Base-by-base conservation (phyloP, 192 early-diverging fungal species). In the Lobulomyces angularis region DNA sequence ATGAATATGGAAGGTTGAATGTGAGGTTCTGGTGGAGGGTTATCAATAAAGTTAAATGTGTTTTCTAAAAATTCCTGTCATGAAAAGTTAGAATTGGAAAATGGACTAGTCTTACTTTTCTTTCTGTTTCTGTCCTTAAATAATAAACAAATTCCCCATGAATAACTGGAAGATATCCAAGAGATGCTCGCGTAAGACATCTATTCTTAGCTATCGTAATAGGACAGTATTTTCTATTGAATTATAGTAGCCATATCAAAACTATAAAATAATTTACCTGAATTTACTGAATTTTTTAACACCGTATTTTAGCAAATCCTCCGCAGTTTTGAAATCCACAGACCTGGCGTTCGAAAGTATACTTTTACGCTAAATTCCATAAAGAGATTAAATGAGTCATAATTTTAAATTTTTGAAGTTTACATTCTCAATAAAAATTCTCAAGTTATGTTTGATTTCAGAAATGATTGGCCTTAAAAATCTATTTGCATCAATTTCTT, bases 61-160 rank as follows among this genome's bases (percentile, higher is more conserved):
- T 64, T 63, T 8, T 22, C 30, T 3, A 67, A 21, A 40, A 68
- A 68, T 25, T 55, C 46, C 58, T 70, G 22, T 38, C 11, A 17
- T 35, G 11, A 22, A 8, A 16, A 22, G 5, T 14, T 11, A 22
- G 23, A 24, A 19, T 17, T 24, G 2, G 34, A 17, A 43, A n/a
- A 43, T 17, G 21, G 14, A 35, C n/a, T 43, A 17, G 4, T 30
- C 16, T 5, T 12, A 60, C 62, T 35, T 56, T 43, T 5, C 55
- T 31, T 22, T 27, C 34, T 17, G 50, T 36, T 23, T 59, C 51
- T 22, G 35, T 43, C 35, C 46, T 35, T 7, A 60, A 21, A 33
- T 46, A 73, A 38, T 66, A 73, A 7, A 73, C 50, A 26, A 56
- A 43, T 35, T 65, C 50, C 21, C 49, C 36, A 40, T 40, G 61